Evolutionary conservation across 2,329 filamentous ascomycete species (phyloP).

Genomic region (Epichloe coenophiala): DNA sequence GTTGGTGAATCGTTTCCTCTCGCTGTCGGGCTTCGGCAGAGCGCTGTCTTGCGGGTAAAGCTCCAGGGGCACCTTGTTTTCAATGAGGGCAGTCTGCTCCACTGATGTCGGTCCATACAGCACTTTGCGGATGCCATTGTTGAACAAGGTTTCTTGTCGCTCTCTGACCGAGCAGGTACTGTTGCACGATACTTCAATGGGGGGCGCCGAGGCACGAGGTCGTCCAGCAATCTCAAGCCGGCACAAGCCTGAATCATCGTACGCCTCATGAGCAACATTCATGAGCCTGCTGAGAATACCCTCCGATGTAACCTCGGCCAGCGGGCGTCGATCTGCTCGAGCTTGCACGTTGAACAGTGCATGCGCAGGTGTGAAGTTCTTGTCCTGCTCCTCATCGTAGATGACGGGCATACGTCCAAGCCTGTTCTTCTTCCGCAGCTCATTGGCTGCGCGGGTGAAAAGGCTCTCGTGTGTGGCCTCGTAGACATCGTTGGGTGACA

Average conservation of each 20-base stretch:
- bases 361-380: slow-evolving; percentile 56
- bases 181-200: slow-evolving; percentile 66
- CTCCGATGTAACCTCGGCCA: slow-evolving; percentile 57
- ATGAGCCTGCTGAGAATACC: slow-evolving; percentile 63
- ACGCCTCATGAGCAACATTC: slow-evolving; percentile 58
- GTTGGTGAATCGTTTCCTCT: slow-evolving; percentile 75
- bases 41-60: slow-evolving; percentile 50
- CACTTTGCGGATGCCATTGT: slow-evolving; percentile 55
- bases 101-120: slow-evolving; percentile 53
- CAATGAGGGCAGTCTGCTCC: slow-evolving; percentile 61
- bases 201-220: slow-evolving; percentile 77
- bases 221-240: slow-evolving; percentile 70
- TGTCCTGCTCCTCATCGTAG: slow-evolving; percentile 53
- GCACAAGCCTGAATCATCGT: slow-evolving; percentile 56
- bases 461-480: slow-evolving; percentile 54
- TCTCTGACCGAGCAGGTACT: slow-evolving; percentile 53
- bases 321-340: slow-evolving; percentile 49
- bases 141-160: slow-evolving; percentile 66
- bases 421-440: slow-evolving; percentile 40
- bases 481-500: slow-evolving; percentile 60
- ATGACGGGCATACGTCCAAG: slow-evolving; percentile 52
- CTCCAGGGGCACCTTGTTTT: slow-evolving; percentile 53
- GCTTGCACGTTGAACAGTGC: slow-evolving; percentile 71
- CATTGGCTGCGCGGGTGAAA: slow-evolving; percentile 58
- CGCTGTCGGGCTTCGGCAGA: slow-evolving; percentile 65